Evolutionary conservation across 2,329 filamentous ascomycete species (phyloP).

Genomic region (Karstenula rhodostoma): DNA sequence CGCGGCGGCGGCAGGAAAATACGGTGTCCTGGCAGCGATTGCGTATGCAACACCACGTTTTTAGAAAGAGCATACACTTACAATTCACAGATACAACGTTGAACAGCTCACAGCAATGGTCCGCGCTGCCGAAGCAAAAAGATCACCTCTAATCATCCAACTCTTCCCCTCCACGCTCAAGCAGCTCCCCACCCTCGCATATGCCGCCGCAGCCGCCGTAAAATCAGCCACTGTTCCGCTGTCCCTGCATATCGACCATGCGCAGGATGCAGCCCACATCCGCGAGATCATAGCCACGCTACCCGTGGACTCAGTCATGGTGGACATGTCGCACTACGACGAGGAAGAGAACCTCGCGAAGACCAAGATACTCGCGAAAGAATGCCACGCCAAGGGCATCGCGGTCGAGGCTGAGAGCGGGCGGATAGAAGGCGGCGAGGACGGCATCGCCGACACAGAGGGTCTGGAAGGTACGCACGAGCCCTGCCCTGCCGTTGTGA

Average conservation of each 20-base stretch:
- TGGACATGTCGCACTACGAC: constrained; percentile 78
- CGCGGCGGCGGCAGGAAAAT: constrained; percentile 63
- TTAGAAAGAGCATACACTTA: constrained; percentile 8
- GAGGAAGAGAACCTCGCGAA: constrained; percentile 73
- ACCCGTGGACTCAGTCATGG: constrained; percentile 76
- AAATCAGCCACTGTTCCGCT: constrained; percentile 53
- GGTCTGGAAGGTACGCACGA: constrained; percentile 61
- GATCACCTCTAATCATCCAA: constrained; percentile 47
- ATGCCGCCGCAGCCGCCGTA: constrained; percentile 53
- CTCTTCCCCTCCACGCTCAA: constrained; percentile 69
- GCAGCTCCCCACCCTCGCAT: constrained; percentile 63
- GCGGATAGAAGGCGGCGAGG: constrained; percentile 75
- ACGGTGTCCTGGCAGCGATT: constrained; percentile 63
- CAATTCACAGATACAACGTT: constrained; percentile 40
- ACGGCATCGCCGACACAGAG: constrained; percentile 73
- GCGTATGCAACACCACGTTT: constrained; percentile 29
- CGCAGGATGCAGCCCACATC: constrained; percentile 55
- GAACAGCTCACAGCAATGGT: constrained; percentile 47
- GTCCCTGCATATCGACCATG: constrained; percentile 58
- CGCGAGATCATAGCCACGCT: constrained; percentile 56
- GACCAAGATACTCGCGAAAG: constrained; percentile 67
- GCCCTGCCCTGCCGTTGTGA: too few species aligned
- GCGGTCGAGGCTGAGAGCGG: constrained; percentile 75
- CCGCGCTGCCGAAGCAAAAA: constrained; percentile 43
- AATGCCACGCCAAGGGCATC: constrained; percentile 70